Conservation (phyloP, 352 stramenopile genomes). For the Globisporangium parvum region DNA sequence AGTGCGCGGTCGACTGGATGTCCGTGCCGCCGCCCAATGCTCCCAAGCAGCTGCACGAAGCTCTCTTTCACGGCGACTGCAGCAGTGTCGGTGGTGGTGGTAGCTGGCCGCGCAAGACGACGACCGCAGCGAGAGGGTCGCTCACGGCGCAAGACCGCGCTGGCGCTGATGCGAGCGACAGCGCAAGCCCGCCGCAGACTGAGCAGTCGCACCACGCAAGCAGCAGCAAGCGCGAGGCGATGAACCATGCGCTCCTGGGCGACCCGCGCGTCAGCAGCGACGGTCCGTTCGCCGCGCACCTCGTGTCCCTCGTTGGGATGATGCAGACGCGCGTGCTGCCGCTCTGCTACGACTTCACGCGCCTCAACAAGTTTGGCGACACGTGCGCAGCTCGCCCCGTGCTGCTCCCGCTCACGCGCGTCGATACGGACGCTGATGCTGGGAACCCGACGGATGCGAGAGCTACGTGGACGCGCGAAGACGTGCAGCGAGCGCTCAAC, state of each 20-base stretch:
- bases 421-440: background rate
- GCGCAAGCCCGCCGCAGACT: background rate
- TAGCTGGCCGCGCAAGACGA: constrained; percentile 1
- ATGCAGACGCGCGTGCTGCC: constrained; percentile 18
- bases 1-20: constrained; percentile 27
- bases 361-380: constrained; percentile 27
- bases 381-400: constrained; percentile 24
- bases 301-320: constrained; percentile 24
- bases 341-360: constrained; percentile 21
- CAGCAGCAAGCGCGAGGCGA: background rate
- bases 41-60: constrained; percentile 7
- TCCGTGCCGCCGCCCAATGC: constrained; percentile 16
- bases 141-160: background rate
- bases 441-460: background rate
- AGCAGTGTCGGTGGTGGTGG: constrained; percentile 6
- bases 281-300: constrained; percentile 20
- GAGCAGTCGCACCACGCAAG: background rate
- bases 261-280: constrained; percentile 13
- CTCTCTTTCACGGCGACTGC: constrained; percentile 1
- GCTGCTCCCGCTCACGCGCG: constrained; percentile 16
- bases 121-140: background rate
- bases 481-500: constrained; percentile 21
- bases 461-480: constrained; percentile 25
- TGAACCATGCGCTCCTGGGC: constrained; percentile 23
- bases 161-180: background rate